Conservation (phyloP, 2,329 filamentous ascomycete genomes). For the Aspergillus intermedius region DNA sequence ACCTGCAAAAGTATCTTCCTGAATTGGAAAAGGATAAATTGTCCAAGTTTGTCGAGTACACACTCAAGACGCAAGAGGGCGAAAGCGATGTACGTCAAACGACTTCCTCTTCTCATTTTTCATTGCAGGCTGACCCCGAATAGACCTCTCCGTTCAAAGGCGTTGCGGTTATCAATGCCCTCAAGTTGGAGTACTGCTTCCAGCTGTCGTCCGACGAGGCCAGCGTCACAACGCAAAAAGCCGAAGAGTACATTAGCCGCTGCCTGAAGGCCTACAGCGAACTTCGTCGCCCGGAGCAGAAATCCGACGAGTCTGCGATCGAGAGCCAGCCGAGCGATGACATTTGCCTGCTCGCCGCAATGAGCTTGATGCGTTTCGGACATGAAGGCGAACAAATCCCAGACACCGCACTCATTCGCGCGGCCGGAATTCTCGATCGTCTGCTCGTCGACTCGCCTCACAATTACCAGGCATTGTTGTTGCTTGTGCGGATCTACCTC, state of each 20-base stretch:
- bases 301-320: constrained; percentile 27
- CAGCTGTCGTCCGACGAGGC: constrained; percentile 26
- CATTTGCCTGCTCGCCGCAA: constrained; percentile 38
- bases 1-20: constrained; percentile 32
- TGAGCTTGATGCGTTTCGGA: constrained; percentile 32
- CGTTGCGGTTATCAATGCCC: constrained; percentile 34
- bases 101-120: not conserved
- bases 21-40: constrained; percentile 21
- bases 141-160: constrained; percentile 14
- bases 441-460: constrained; percentile 39
- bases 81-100: constrained; percentile 19
- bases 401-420: constrained; percentile 29
- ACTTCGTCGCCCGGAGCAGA: constrained; percentile 15
- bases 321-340: constrained; percentile 41
- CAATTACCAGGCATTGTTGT: constrained; percentile 41
- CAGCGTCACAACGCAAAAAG: constrained; percentile 17
- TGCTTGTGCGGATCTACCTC: constrained; percentile 40
- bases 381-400: constrained; percentile 14
- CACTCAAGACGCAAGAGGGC: constrained; percentile 12
- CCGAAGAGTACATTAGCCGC: constrained; percentile 33
- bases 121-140: not conserved
- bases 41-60: constrained; percentile 23
- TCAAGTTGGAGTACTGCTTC: constrained; percentile 40
- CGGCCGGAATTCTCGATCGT: constrained; percentile 34
- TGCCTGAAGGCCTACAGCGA: constrained; percentile 32